Evolutionary conservation across 495 filamentous ascomycete species (phyloP).

Genomic region (Tetracladium marchalianum): DNA sequence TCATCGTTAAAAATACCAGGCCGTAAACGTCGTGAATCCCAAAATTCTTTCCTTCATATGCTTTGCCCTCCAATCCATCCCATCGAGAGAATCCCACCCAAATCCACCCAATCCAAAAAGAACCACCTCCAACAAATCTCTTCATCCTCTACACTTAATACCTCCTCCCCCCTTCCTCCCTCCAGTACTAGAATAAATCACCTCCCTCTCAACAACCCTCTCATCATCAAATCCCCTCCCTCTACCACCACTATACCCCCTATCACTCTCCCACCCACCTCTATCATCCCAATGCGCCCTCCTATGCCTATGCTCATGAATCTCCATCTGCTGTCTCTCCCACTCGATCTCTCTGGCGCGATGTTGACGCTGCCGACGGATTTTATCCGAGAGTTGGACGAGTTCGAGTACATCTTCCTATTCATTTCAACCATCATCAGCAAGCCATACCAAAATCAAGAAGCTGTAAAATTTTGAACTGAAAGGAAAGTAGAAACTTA

Average conservation of each 20-base stretch:
- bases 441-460: background rate
- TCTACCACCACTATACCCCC: slow-evolving; percentile 5
- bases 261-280: slow-evolving; percentile 18
- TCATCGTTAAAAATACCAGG: too few relatives aligned
- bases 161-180: background rate
- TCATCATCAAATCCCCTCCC: slow-evolving; percentile 40
- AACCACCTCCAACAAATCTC: too few relatives aligned
- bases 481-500: slow-evolving; percentile 36
- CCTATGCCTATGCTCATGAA: background rate
- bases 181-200: slow-evolving; percentile 34
- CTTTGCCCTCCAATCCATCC: too few relatives aligned
- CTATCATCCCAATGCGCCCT: slow-evolving; percentile 12
- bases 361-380: slow-evolving; percentile 64
- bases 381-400: slow-evolving; percentile 70
- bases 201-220: slow-evolving; percentile 47
- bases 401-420: slow-evolving; percentile 84
- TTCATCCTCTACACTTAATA: too few relatives aligned
- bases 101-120: too few relatives aligned
- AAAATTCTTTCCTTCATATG: too few relatives aligned
- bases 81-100: too few relatives aligned
- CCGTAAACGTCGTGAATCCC: too few relatives aligned
- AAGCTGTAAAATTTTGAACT: too few relatives aligned
- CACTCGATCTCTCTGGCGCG: slow-evolving; percentile 75
- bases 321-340: slow-evolving; percentile 51
- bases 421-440: slow-evolving; percentile 18